Conservation (phyloP, 2,329 filamentous ascomycete species). For the Celoporthe dispersa region DNA sequence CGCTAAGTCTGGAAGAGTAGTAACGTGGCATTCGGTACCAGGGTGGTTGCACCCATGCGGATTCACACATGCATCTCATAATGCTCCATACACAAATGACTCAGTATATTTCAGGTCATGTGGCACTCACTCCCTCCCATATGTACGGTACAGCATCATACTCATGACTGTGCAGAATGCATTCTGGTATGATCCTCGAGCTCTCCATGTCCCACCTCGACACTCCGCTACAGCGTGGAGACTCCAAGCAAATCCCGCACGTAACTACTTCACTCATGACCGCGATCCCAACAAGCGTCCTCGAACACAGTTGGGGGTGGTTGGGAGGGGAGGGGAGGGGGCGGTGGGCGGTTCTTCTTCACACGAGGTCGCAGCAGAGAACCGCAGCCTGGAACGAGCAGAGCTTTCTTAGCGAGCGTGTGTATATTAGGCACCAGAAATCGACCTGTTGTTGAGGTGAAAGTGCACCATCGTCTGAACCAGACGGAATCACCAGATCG, state of each 20-base stretch:
- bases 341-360: too few species aligned
- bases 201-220: background rate
- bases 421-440: background rate
- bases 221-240: background rate
- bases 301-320: background rate
- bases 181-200: background rate
- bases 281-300: background rate
- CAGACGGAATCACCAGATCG: background rate
- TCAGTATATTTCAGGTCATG: background rate
- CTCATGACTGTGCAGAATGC: background rate
- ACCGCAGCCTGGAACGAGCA: background rate
- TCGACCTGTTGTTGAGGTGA: background rate
- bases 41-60: too few species aligned
- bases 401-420: background rate
- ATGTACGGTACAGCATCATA: background rate
- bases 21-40: too few species aligned
- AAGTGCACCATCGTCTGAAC: background rate
- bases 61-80: background rate
- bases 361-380: background rate
- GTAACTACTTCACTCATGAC: background rate
- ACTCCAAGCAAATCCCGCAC: background rate
- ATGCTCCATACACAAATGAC: background rate
- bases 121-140: background rate
- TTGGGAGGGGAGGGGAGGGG: too few species aligned
- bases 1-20: too few species aligned